A percentile compares a stretch with the other conserved stretches of the same genome.
These are phyloP conservation scores for Colletotrichum higginsianum DNA, from an alignment of 2,329 filamentous ascomycete genomes.

Conservation along the genomic window DNA sequence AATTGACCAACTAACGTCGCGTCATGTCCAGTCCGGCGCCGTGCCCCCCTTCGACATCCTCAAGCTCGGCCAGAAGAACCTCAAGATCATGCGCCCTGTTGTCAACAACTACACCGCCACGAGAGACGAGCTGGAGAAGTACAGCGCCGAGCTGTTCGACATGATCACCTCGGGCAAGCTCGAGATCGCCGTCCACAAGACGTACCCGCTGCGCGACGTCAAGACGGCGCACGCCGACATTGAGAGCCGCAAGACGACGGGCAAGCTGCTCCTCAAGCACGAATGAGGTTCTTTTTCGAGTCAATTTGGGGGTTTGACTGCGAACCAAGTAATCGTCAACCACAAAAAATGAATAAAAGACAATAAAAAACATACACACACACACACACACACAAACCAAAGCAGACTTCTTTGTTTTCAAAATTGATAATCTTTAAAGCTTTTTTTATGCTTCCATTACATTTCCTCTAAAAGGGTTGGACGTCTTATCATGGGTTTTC, in stretches of 20 bases:
- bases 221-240: slow-evolving; percentile 82
- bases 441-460: slow-evolving; percentile 19
- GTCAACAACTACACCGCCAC: slow-evolving; percentile 80
- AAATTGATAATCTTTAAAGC: background rate
- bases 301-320: no score
- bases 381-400: no score
- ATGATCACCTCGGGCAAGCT: slow-evolving; percentile 79
- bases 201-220: slow-evolving; percentile 83
- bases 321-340: no score
- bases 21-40: slow-evolving; percentile 68
- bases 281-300: slow-evolving; percentile 50
- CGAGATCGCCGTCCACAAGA: slow-evolving; percentile 80
- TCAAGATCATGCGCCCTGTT: slow-evolving; percentile 81
- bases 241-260: slow-evolving; percentile 85
- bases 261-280: slow-evolving; percentile 84
- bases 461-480: slow-evolving; percentile 17
- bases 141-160: slow-evolving; percentile 80
- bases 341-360: no score
- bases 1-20: no score
- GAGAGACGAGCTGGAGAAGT: slow-evolving; percentile 79
- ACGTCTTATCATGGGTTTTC: slow-evolving; percentile 33
- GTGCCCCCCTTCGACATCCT: slow-evolving; percentile 76
- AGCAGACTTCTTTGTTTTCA: no score
- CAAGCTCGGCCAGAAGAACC: slow-evolving; percentile 79
- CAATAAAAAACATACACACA: no score